Base-by-base conservation (phyloP, 1,284 basidiomycete species). In the Cutaneotrichosporon dermatis region DNA sequence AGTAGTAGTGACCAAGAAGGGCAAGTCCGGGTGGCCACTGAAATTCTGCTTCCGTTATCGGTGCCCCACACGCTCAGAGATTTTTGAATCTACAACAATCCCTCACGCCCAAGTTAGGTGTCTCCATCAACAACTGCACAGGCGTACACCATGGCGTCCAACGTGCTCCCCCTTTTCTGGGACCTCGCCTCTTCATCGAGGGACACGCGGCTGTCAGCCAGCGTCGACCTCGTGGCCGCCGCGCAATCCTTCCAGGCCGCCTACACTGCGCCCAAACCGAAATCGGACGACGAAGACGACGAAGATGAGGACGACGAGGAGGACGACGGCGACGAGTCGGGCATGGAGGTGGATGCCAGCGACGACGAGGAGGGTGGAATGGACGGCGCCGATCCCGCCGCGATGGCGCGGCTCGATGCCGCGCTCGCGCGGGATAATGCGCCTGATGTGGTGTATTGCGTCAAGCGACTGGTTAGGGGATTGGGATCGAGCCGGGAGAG, bases 401-500 rank as follows among this genome's bases (percentile, higher is more conserved):
- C 70, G 57, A 72, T 44, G 41, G 75, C 46, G 61, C 71, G 60
- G 65, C 73, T 73, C 62, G 81, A 76, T 64, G 72, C 62, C 51
- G 70, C 63, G 55, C 64, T 81, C 42, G 76, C 90, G 66, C 71
- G 74, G 10, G 71, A 86, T 55, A 92, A 94, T 76, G 87, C 90
- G 4, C 86, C 88, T 66, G 92, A 96, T 79, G 90, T 94, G 0
- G 85, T 88, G 6, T 96, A 96, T 73, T 89, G 90, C 6, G 85
- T 96, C 69, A 84, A 90, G 62, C 79, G 93, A 41, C 82, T 96
- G 36, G 80, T 94, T 36, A 82, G 92, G 45, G 95, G 95, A 15
- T 81, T 99, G 34, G 92, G 89, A 0, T 93, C 90, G 76, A 89
- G 92, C 2, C 82, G 94, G 65, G 93, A 98, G 76, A 92, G 90